Evolutionary conservation across 1,284 basidiomycete species (phyloP).

Genomic region (Ustilago xerochloae): DNA sequence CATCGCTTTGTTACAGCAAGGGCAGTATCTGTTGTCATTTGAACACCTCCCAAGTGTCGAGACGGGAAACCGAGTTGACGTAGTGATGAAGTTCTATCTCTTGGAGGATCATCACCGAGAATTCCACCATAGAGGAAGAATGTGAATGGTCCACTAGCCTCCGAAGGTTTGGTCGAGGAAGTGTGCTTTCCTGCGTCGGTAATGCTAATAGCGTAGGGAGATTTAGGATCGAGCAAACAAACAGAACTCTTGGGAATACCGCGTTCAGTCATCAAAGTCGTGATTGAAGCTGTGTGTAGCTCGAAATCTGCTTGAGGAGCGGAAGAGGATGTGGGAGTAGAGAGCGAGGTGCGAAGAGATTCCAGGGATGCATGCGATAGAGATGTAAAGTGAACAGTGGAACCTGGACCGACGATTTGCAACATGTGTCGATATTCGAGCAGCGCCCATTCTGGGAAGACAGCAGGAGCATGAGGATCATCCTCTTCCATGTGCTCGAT

Average conservation of each 20-base stretch:
- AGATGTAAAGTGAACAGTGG: constrained; percentile 83
- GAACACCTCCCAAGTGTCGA: constrained; percentile 71
- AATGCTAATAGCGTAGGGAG: constrained; percentile 50
- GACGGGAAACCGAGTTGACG: constrained; percentile 84
- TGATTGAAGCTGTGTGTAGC: constrained; percentile 76
- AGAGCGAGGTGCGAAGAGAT: constrained; percentile 71
- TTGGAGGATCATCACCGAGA: constrained; percentile 86
- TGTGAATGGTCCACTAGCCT: constrained; percentile 54
- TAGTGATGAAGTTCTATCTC: constrained; percentile 84
- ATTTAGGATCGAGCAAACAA: constrained; percentile 63
- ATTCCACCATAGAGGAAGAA: constrained; percentile 68
- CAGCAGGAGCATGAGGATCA: constrained; percentile 56
- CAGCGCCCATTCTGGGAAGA: constrained; percentile 65
- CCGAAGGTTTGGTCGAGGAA: constrained; percentile 5
- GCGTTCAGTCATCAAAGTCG: constrained; percentile 75
- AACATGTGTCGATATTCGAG: constrained; percentile 81
- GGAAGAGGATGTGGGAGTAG: constrained; percentile 21
- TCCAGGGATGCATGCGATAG: constrained; percentile 78
- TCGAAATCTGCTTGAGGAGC: constrained; percentile 68
- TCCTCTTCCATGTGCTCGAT: constrained; percentile 68
- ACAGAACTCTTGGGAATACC: constrained; percentile 71
- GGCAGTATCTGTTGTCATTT: constrained; percentile 99
- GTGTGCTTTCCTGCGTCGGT: constrained; percentile 52
- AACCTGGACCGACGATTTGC: constrained; percentile 76
- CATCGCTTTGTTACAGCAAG: constrained; percentile 90